phyloP scores from a whole-genome alignment of 2,329 filamentous ascomycete species.

The Nothomitra cinnamomea region DNA sequence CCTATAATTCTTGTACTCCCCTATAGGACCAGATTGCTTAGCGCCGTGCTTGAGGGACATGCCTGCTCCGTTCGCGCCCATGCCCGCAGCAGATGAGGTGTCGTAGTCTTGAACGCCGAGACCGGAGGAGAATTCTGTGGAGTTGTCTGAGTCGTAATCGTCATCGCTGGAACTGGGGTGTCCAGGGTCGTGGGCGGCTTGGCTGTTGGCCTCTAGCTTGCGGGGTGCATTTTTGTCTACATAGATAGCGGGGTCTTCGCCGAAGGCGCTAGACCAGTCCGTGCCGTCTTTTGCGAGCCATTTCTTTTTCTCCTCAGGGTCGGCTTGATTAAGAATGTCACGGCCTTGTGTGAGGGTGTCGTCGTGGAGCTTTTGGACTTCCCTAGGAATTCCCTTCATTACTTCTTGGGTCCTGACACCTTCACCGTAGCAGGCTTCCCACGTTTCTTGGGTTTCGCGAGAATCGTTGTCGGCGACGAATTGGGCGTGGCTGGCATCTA shows the following conservation, averaged over 20 bases:
- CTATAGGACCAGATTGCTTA: slow-evolving; percentile 19
- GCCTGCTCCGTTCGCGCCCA: slow-evolving; percentile 24
- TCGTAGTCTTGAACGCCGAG: slow-evolving; percentile 36
- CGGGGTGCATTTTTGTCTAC: slow-evolving; percentile 32
- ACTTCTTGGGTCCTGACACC: slow-evolving; percentile 63
- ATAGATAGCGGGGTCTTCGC: slow-evolving; percentile 50
- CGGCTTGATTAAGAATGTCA: slow-evolving; percentile 59
- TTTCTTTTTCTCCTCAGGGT: slow-evolving; percentile 53
- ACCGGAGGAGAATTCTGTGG: slow-evolving; percentile 18
- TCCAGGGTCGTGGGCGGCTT: too few species aligned
- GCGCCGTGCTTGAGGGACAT: slow-evolving; percentile 23
- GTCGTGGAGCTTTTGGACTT: slow-evolving; percentile 62
- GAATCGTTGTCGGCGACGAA: slow-evolving; percentile 80
- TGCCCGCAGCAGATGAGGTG: slow-evolving; percentile 15
- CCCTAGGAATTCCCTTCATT: slow-evolving; percentile 52
- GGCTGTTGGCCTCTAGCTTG: slow-evolving; percentile 25
- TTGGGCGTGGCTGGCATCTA: slow-evolving; percentile 65
- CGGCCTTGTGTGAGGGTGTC: slow-evolving; percentile 62
- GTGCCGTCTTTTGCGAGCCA: slow-evolving; percentile 69
- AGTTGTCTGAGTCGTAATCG: slow-evolving; percentile 24
- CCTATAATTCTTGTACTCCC: slow-evolving; percentile 33
- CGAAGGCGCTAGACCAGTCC: slow-evolving; percentile 80
- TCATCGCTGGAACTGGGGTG: slow-evolving; percentile 29
- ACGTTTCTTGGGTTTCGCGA: slow-evolving; percentile 84
- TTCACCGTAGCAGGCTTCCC: slow-evolving; percentile 81